Base-by-base conservation (phyloP, 768 basidiomycete genomes). In the Macrolepiota fuliginosa region DNA sequence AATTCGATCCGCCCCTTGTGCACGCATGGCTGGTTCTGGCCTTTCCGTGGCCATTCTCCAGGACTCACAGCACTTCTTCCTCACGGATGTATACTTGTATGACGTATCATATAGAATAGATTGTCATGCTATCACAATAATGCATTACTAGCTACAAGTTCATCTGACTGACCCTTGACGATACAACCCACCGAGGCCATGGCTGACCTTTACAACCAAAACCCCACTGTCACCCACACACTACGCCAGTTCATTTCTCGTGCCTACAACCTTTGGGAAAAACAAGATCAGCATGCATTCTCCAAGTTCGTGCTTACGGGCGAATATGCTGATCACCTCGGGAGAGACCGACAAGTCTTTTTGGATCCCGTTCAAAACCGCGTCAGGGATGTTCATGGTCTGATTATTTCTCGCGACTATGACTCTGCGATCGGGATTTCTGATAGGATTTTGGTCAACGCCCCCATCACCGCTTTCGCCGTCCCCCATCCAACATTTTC, bases 381-480 rank as follows among this genome's bases (percentile, higher is more conserved):
- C 3, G 29, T 51, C 35, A 13, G 19, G 12, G 25, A 54, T 4
- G 40, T 40, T 36, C 27, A 45, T 58, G 17, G 2, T 6, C 24
- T 64, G 24, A 36, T 19, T 3, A 36, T 67, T 4, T 40, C 61
- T 4, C 55, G 63, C 0, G 69, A 72, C 46, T 67, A 62, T 46
- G 68, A 70, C 51, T 72, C 69, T 11, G 35, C 63, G 13, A 52
- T 68, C 0, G 64, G 68, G 1, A 58, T 70, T 9, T 17, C 58
- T 0, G n/a, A 55, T 12, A 35, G 56, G 11, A 63, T 70, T 25
- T 19, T 63, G 11, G 54, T 68, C 2, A 2, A 49, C 0, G 22
- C 25, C n/a, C 37, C 63, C 1, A 53, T 69, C 4, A 35, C 59
- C 27, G 25, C 17, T 12, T 51, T 12, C 12, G 24, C 50, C 12